Evolutionary conservation across 768 basidiomycete species (phyloP).

Genomic region (Mycena indigotica): DNA sequence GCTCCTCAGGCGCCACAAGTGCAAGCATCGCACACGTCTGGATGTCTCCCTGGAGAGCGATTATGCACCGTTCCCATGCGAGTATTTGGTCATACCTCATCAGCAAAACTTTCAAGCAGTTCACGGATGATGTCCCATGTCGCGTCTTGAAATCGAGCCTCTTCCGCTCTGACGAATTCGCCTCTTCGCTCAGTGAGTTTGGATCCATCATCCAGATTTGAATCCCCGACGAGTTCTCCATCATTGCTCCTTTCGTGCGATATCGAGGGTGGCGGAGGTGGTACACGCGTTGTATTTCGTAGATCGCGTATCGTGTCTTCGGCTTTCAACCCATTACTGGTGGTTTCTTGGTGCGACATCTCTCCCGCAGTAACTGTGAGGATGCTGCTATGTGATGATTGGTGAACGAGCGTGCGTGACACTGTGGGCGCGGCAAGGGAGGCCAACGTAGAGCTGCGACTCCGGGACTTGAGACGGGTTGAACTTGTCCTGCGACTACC

Average conservation of each 20-base stretch:
- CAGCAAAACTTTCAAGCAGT: constrained; percentile 61
- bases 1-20: constrained; percentile 60
- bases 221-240: constrained; percentile 11
- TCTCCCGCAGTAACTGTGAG: constrained; percentile 70
- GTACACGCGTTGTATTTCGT: constrained; percentile 3
- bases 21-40: constrained; percentile 79
- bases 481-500: constrained; percentile 32
- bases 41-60: constrained; percentile 62
- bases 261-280: neutral
- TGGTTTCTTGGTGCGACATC: constrained; percentile 37
- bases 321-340: constrained; percentile 20
- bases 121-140: constrained; percentile 60
- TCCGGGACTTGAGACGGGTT: constrained; percentile 45
- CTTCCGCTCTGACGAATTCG: constrained; percentile 51
- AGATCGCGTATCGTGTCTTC: constrained; percentile 35
- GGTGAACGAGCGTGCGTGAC: constrained; percentile 40
- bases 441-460: constrained; percentile 69
- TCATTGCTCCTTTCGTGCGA: too few relatives aligned
- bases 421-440: constrained; percentile 48
- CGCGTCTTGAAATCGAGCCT: constrained; percentile 51
- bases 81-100: constrained; percentile 45
- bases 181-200: constrained; percentile 41
- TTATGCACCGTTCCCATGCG: neutral
- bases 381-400: constrained; percentile 66
- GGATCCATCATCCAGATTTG: constrained; percentile 11